Evolutionary conservation across 108 stramenopile species (phyloP).

Genomic region (Fistulifera pelliculosa): DNA sequence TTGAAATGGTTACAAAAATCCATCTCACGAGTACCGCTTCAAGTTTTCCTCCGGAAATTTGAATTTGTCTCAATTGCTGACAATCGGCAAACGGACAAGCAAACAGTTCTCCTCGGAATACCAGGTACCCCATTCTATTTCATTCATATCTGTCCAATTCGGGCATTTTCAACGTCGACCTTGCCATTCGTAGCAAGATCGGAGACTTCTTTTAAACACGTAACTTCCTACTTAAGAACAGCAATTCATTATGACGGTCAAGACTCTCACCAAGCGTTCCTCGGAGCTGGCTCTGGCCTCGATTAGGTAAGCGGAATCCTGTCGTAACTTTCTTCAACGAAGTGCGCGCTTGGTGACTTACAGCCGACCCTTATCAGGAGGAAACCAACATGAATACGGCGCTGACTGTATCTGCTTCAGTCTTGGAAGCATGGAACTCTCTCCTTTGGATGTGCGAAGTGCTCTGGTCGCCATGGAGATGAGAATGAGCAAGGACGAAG

Average conservation of each 20-base stretch:
- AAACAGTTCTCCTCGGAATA: too few species aligned
- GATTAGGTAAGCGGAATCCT: constrained; percentile 34
- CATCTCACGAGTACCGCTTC: too few species aligned
- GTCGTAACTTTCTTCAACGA: background rate
- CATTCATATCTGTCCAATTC: too few species aligned
- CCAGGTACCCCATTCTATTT: too few species aligned
- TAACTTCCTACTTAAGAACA: too few species aligned
- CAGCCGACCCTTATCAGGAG: constrained; percentile 26
- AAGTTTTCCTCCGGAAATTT: too few species aligned
- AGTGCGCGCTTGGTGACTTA: constrained; percentile 10
- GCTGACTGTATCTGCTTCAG: constrained; percentile 34
- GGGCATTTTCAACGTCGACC: too few species aligned
- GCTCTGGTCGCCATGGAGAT: constrained; percentile 58
- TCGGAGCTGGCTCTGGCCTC: constrained; percentile 43
- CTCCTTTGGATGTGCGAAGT: constrained; percentile 48
- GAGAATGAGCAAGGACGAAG: constrained; percentile 5
- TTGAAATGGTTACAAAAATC: too few species aligned
- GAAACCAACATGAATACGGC: constrained; percentile 19
- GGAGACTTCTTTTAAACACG: too few species aligned
- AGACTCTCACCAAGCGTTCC: constrained; percentile 43
- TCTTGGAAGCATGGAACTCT: constrained; percentile 70
- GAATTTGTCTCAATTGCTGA: too few species aligned
- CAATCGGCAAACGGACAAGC: too few species aligned
- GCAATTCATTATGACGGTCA: constrained; percentile 54
- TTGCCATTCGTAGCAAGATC: too few species aligned